Evolutionary conservation across 2,329 filamentous ascomycete genomes (phyloP).

Genomic region (Aspergillus thermomutatus): DNA sequence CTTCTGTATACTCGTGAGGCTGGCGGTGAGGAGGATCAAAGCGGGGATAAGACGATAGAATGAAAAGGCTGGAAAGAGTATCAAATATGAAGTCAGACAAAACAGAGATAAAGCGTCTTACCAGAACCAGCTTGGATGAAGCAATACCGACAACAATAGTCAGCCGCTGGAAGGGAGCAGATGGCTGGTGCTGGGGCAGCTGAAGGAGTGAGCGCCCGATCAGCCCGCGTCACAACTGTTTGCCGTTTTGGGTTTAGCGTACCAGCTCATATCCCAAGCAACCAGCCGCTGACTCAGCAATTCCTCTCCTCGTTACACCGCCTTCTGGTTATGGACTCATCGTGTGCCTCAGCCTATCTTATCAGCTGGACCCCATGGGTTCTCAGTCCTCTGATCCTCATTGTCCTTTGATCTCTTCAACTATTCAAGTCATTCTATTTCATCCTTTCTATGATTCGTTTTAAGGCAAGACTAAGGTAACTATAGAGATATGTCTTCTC

Average conservation of each 20-base stretch:
- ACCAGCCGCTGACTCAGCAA: constrained; percentile 29
- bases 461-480: background rate
- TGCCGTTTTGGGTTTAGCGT: constrained; percentile 40
- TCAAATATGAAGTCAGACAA: background rate
- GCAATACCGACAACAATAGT: background rate
- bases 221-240: constrained; percentile 36
- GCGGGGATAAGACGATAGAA: background rate
- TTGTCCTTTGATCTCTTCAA: background rate
- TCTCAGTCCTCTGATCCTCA: background rate
- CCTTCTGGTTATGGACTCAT: constrained; percentile 12
- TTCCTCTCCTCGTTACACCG: constrained; percentile 15
- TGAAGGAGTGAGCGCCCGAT: background rate
- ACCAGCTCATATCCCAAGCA: constrained; percentile 39
- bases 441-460: background rate
- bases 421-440: background rate
- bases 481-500: constrained; percentile 23
- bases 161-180: constrained; percentile 3
- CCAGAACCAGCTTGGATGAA: background rate
- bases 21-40: constrained; percentile 9
- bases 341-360: constrained; percentile 21
- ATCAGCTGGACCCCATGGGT: constrained; percentile 12
- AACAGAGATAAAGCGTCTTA: background rate
- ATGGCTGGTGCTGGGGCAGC: constrained; percentile 11
- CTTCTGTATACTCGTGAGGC: constrained; percentile 6
- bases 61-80: background rate